A percentile compares a stretch with the other conserved stretches of the same genome.
Evolutionary conservation across 106 monocot genomes (phyloP).

Genomic region (Acorus calamus): DNA sequence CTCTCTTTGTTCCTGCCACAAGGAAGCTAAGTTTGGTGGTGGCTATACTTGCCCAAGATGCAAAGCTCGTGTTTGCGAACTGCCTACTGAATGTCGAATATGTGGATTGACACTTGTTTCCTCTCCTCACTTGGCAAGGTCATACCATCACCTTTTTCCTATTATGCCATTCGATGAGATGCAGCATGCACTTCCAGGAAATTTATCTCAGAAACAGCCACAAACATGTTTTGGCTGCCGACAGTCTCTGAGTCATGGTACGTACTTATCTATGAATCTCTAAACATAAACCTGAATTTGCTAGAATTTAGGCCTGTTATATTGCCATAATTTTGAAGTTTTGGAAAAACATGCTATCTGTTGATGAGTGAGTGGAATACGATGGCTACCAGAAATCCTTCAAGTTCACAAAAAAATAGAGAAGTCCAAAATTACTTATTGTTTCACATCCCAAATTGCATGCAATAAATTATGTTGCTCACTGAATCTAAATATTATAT

Average conservation of each 20-base stretch:
- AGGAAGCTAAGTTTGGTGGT: constrained; percentile 75
- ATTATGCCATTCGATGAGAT: constrained; percentile 80
- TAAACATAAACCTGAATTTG: no score
- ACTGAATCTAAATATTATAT: no score
- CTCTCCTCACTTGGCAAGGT: constrained; percentile 94
- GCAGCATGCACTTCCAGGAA: constrained; percentile 19
- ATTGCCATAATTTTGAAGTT: no score
- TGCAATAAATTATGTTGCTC: no score
- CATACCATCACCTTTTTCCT: constrained; percentile 98
- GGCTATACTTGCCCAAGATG: constrained; percentile 97
- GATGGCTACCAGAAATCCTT: no score
- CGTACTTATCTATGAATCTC: not conserved
- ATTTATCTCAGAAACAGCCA: constrained; percentile 41
- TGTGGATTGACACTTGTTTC: constrained; percentile 96
- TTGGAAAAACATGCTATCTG: no score
- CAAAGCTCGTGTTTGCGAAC: constrained; percentile 77
- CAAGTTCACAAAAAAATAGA: no score
- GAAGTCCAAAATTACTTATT: no score
- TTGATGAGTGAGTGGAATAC: no score
- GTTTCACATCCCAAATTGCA: no score
- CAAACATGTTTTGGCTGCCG: constrained; percentile 82
- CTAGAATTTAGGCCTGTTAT: no score
- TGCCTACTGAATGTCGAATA: constrained; percentile 78
- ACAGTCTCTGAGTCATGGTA: constrained; percentile 62
- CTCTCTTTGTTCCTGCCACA: constrained; percentile 87